phyloP scores from a whole-genome alignment of 1,284 basidiomycete species.

The Ceratobasidium theobromae region DNA sequence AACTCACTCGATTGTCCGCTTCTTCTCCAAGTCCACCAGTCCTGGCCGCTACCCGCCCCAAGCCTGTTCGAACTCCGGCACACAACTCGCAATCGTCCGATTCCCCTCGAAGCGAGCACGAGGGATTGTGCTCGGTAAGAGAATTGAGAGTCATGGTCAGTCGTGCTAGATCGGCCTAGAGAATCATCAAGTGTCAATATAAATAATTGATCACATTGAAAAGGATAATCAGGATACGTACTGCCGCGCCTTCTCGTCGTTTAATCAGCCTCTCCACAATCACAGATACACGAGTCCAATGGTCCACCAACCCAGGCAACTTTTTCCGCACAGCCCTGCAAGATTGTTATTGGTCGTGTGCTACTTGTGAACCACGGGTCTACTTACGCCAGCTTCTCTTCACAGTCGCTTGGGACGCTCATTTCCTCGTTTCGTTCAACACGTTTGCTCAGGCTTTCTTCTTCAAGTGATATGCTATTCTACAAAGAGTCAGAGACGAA shows the following conservation, averaged over 20 bases:
- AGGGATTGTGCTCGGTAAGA: constrained; percentile 73
- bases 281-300: constrained; percentile 86
- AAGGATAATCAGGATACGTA: constrained; percentile 53
- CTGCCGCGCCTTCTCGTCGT: constrained; percentile 83
- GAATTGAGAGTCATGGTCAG: constrained; percentile 78
- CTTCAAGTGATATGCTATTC: constrained; percentile 61
- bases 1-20: constrained; percentile 72
- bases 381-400: constrained; percentile 80
- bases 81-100: constrained; percentile 75
- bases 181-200: background rate
- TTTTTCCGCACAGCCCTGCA: constrained; percentile 69
- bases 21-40: constrained; percentile 75
- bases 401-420: constrained; percentile 86
- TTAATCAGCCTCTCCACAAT: constrained; percentile 82
- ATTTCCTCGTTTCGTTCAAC: constrained; percentile 85
- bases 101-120: constrained; percentile 66
- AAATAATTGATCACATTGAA: background rate
- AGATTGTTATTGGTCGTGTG: background rate
- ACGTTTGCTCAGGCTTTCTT: constrained; percentile 80
- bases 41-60: constrained; percentile 67
- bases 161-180: constrained; percentile 74
- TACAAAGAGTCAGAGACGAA: background rate
- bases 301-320: constrained; percentile 74
- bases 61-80: constrained; percentile 72
- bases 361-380: constrained; percentile 14